Evolutionary conservation across 140 eudicot genomes (phyloP).

Genomic region (Stevia rebaudiana): DNA sequence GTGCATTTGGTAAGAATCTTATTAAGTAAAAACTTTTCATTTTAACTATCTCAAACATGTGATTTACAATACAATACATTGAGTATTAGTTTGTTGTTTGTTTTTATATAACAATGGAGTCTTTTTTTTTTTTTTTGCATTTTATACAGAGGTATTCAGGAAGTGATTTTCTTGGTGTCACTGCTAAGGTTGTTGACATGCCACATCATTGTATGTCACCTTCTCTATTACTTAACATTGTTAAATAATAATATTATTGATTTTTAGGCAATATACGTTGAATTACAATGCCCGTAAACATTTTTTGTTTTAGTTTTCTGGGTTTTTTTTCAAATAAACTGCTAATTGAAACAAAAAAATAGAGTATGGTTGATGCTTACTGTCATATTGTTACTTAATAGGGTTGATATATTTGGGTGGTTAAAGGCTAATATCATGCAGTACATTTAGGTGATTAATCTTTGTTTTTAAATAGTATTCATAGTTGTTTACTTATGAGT

Average conservation of each 20-base stretch:
- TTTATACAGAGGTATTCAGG: constrained; percentile 79
- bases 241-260: constrained; percentile 4
- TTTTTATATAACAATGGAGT: constrained; percentile 18
- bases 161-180: constrained; percentile 86
- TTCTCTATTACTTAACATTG: constrained; percentile 3
- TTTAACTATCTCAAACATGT: background rate
- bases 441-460: background rate
- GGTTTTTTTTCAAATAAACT: background rate
- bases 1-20: constrained; percentile 71
- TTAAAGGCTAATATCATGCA: background rate
- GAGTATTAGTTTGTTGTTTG: background rate
- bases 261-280: background rate
- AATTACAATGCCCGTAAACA: background rate
- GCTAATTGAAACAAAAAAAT: background rate
- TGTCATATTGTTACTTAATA: background rate
- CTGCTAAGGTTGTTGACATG: constrained; percentile 84
- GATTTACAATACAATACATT: background rate
- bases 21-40: background rate
- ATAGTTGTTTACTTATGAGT: background rate
- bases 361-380: background rate
- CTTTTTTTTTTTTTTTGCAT: constrained; percentile 21
- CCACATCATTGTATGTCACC: constrained; percentile 69
- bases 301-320: background rate
- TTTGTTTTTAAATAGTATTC: background rate
- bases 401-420: background rate